phyloP scores from a whole-genome alignment of 805 yeast genomes.

The Candida coleopterorum region DNA sequence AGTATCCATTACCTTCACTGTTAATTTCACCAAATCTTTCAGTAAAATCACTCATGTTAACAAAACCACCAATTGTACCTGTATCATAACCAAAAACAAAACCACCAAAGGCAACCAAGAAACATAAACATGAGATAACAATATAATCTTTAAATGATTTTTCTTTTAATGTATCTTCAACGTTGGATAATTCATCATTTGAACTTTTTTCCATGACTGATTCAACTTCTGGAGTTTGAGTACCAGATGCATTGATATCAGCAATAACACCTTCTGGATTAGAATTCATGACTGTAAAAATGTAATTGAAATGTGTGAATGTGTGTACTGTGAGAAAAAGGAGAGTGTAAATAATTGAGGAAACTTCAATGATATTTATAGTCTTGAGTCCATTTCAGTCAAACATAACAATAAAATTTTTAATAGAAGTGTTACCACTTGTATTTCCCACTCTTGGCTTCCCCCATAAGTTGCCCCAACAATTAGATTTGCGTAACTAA shows the following conservation, averaged over 20 bases:
- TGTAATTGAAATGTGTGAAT: constrained; percentile 1
- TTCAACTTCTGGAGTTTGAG: constrained; percentile 29
- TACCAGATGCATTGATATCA: constrained; percentile 17
- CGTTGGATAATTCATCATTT: constrained; percentile 10
- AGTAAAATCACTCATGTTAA: constrained; percentile 56
- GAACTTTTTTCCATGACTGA: constrained; percentile 21
- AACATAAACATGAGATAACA: constrained; percentile 38
- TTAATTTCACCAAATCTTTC: constrained; percentile 46
- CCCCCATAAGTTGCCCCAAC: background rate
- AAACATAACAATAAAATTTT: background rate
- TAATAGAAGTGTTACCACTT: background rate
- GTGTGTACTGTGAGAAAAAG: background rate
- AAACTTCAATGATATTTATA: background rate
- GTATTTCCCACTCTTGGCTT: background rate
- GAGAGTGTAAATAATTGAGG: background rate
- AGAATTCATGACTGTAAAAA: background rate
- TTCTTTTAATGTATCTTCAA: constrained; percentile 13
- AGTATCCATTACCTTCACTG: constrained; percentile 34
- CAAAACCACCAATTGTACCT: constrained; percentile 72
- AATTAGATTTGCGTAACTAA: background rate
- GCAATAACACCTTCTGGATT: background rate
- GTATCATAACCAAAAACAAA: constrained; percentile 77
- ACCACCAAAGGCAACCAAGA: constrained; percentile 70
- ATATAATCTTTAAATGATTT: constrained; percentile 30
- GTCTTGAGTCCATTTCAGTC: background rate